Evolutionary conservation across 202 grass and related monocot species (phyloP).

Genomic region (Zizania palustris): DNA sequence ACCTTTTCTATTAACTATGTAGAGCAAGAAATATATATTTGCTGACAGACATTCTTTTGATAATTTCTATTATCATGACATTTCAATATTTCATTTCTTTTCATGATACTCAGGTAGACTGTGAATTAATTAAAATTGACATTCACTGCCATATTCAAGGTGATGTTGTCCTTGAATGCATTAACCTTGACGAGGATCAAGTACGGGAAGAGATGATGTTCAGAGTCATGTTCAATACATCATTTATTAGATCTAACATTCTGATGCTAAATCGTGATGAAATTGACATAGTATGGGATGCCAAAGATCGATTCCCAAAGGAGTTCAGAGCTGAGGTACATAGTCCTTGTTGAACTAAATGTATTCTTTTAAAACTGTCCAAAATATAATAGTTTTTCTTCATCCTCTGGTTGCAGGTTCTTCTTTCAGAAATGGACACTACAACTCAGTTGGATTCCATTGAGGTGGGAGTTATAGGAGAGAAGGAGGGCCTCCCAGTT

Average conservation of each 20-base stretch:
- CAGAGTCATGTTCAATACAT: slow-evolving; percentile 96
- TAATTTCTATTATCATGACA: slow-evolving; percentile 16
- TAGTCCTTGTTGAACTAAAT: slow-evolving; percentile 26
- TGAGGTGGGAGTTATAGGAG: slow-evolving; percentile 63
- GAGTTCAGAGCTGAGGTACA: slow-evolving; percentile 90
- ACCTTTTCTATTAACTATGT: background rate
- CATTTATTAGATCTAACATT: slow-evolving; percentile 97
- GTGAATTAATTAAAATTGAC: slow-evolving; percentile 95
- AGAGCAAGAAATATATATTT: slow-evolving; percentile 13
- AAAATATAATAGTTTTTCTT: slow-evolving; percentile 42
- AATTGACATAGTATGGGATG: slow-evolving; percentile 87
- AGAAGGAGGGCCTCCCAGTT: slow-evolving; percentile 88
- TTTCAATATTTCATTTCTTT: slow-evolving; percentile 33
- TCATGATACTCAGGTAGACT: slow-evolving; percentile 68
- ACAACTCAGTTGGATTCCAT: slow-evolving; percentile 52
- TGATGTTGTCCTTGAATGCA: slow-evolving; percentile 96
- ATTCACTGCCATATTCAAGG: slow-evolving; percentile 98
- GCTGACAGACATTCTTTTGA: slow-evolving; percentile 9
- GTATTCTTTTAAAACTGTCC: slow-evolving; percentile 24
- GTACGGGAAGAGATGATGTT: slow-evolving; percentile 94
- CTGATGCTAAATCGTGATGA: slow-evolving; percentile 95
- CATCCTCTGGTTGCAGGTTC: slow-evolving; percentile 57
- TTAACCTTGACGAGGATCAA: slow-evolving; percentile 73
- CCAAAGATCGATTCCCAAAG: slow-evolving; percentile 85
- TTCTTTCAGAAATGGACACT: slow-evolving; percentile 92